Base-by-base conservation (phyloP, 75 land plant genomes). In the Picea sitchensis region DNA sequence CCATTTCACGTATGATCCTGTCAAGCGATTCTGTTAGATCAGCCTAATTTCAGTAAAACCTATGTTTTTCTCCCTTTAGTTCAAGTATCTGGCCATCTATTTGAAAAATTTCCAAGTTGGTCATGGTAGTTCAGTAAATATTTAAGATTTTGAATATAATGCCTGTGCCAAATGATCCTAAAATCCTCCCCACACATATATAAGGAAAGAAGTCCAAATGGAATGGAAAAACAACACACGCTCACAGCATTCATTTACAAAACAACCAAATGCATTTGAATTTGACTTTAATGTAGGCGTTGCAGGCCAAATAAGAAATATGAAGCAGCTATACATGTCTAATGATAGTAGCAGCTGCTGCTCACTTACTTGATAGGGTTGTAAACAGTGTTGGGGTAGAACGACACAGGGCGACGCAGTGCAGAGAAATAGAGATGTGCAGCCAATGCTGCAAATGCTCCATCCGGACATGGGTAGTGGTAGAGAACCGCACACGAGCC, bases 401-500 rank as follows among this genome's bases (percentile, higher is more conserved):
- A 95, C 17, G 81, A 56, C 13, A 80, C 86, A 14, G 90, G 90
- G n/a, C 80, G 77, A 14, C 76, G 82, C 21, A 81, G 56, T 79
- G 87, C 83, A n/a, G 85, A 78, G 83, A 92, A 93, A 82, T 94
- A 95, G 30, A 95, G 91, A 75, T 95, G 87, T 20, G 98, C 98
- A 26, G 96, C 98, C 21, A 95, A 81, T 15, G 98, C 98, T 15
- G 92, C 94, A 62, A 95, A 95, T 7, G 88, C 90, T 12, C 98
- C 96, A 78, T 95, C 96, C 1, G 98, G 91, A 68, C 98, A 95
- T 2, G 98, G 98, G 62, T 93, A 95, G 86, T 95, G 98, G 69
- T 95, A 95, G 32, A 94, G 82, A 20, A 95, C 90, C 58, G 96
- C 92, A 51, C 13, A 51, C 12, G 56, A 51, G 11, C 56, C 56